These are phyloP conservation scores for Ceratocystis eucalypticola DNA, from an alignment of 2,329 filamentous ascomycete species.

Conservation along the genomic window DNA sequence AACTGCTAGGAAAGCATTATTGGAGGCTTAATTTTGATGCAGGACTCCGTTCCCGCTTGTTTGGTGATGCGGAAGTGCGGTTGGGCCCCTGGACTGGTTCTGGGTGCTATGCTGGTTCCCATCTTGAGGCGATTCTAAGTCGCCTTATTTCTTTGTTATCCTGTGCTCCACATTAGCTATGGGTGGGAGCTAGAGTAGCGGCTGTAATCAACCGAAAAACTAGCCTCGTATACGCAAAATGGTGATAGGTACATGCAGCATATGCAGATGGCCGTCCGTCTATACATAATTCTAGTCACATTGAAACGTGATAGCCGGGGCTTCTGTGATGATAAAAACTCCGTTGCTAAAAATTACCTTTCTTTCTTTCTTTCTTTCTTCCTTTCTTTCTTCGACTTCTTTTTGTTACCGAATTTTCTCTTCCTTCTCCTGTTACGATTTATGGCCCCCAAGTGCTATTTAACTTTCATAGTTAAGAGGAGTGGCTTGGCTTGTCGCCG, in stretches of 20 bases:
- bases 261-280: neutral
- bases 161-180: neutral
- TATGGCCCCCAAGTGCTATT: neutral
- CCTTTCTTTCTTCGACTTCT: neutral
- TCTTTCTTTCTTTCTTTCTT: neutral
- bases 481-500: neutral
- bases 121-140: too few relatives aligned
- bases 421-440: neutral
- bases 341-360: neutral
- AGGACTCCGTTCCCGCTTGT: neutral
- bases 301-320: neutral
- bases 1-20: neutral
- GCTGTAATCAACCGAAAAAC: neutral
- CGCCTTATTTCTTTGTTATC: neutral
- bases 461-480: neutral
- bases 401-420: neutral
- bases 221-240: conserved; percentile 1
- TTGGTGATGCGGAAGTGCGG: neutral
- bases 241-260: neutral
- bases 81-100: neutral
- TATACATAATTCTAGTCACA: neutral
- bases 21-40: neutral
- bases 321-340: neutral
- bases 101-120: neutral
- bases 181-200: neutral